phyloP scores from a whole-genome alignment of 2,329 filamentous ascomycete genomes.

The Aspergillaceae sp. region DNA sequence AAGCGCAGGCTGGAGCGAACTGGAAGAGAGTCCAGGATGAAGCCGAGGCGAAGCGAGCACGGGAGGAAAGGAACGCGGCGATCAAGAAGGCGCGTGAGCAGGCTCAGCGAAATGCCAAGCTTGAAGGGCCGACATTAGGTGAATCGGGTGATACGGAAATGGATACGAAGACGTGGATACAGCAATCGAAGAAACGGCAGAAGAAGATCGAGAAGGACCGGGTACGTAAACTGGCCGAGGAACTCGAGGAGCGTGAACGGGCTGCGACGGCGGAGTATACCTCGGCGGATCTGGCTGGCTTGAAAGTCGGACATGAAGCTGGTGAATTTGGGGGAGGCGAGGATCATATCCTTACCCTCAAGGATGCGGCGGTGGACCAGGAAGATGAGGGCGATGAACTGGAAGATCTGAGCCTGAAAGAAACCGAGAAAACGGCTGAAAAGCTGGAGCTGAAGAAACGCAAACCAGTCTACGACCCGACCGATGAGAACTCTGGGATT shows the following conservation, averaged over 20 bases:
- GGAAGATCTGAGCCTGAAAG: constrained; percentile 35
- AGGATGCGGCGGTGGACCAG: constrained; percentile 77
- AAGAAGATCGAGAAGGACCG: constrained; percentile 75
- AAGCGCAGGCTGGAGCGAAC: constrained; percentile 37
- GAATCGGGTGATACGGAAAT: constrained; percentile 60
- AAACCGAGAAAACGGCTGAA: constrained; percentile 45
- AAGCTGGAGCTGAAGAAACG: constrained; percentile 82
- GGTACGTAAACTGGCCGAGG: constrained; percentile 61
- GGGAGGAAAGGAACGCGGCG: constrained; percentile 70
- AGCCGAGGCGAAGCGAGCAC: constrained; percentile 60
- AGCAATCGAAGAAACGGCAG: constrained; percentile 83
- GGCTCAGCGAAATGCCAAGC: constrained; percentile 63
- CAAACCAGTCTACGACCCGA: constrained; percentile 78
- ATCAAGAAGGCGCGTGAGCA: constrained; percentile 81
- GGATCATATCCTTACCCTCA: constrained; percentile 89
- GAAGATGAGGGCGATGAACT: constrained; percentile 87
- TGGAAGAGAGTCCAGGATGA: constrained; percentile 60
- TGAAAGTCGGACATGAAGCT: constrained; percentile 85
- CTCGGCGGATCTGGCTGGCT: constrained; percentile 74
- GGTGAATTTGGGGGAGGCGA: constrained; percentile 67
- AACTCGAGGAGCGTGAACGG: constrained; percentile 64
- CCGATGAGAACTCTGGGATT: constrained; percentile 59
- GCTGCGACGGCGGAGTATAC: constrained; percentile 64
- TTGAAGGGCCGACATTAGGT: constrained; percentile 77
- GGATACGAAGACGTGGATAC: constrained; percentile 79